Base-by-base conservation (phyloP, 176 grass and related monocot genomes). In the Bonia amplexicaulis region DNA sequence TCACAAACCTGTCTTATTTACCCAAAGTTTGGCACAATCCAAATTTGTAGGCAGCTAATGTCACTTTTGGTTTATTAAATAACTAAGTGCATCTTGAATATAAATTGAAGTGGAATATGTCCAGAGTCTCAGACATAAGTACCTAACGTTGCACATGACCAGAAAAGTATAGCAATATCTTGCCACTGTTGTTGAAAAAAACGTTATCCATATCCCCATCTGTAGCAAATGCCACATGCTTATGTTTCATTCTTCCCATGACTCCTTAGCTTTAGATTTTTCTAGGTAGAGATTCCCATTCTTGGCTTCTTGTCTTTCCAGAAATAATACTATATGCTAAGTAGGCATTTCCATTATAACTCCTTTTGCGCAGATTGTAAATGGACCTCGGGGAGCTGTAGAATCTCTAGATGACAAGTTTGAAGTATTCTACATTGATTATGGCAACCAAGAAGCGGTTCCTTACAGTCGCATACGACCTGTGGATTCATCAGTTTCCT, bases 391-490 rank as follows among this genome's bases (percentile, higher is more conserved):
- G 80, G 92, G 87, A 86, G 86, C 70, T 73, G 93, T 96, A 58
- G 73, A 90, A 87, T 99, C 97, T 78, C 67, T 85, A 45, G 76
- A 90, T 25, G 91, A 99, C 85, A 87, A 92, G 35, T 99, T 91
- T 81, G 97, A 99, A 88, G 93, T 99, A 37, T 99, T 99, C 82
- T 99, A 99, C 67, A 91, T 99, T 51, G 97, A 99, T 75, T 99
- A 96, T 53, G 97, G 97, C 11, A 99, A 99, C 86, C 97, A 99
- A 85, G 97, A 99, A 71, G 90, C 80, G 66, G 80, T 99, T 78
- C 84, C 97, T 4, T 99, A 99, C 77, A 94, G 84, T 59, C 81
- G 78, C 60, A 85, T 99, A 45, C 84, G 91, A 7, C 97, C 97
- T 63, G 87, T 90, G 55, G 96, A 98, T 61, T 74, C 88, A 33